These are phyloP conservation scores for Crithidia mellificae DNA, from an alignment of 208 protist species.

Conservation along the genomic window DNA sequence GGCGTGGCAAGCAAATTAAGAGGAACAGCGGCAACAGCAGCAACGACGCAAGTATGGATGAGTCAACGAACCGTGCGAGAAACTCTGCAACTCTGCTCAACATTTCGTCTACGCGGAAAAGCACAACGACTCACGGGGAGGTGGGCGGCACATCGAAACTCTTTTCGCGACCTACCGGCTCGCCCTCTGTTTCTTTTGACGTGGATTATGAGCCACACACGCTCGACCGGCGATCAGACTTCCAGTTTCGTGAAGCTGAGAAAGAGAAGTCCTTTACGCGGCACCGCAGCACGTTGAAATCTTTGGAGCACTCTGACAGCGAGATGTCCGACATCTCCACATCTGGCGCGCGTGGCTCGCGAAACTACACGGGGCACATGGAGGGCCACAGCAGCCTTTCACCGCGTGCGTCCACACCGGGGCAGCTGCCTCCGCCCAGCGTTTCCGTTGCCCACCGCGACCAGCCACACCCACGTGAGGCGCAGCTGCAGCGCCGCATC, in stretches of 20 bases:
- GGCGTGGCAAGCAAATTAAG: background rate
- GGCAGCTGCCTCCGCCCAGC: conserved; percentile 14
- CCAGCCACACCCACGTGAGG: conserved; percentile 25
- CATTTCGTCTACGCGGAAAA: background rate
- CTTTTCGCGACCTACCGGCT: conserved; percentile 2
- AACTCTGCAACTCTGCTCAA: background rate
- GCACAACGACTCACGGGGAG: background rate
- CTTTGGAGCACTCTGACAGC: too few relatives aligned
- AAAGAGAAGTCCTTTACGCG: too few relatives aligned
- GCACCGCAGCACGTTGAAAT: too few relatives aligned
- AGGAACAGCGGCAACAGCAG: background rate
- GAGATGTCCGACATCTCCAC: too few relatives aligned
- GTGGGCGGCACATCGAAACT: conserved; percentile 5
- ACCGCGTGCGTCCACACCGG: conserved; percentile 12
- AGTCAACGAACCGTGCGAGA: too few relatives aligned
- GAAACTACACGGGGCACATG: too few relatives aligned
- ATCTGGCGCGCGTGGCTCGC: too few relatives aligned
- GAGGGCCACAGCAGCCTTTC: background rate
- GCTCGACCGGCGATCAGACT: too few relatives aligned
- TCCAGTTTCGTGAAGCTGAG: too few relatives aligned
- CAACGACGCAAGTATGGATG: too few relatives aligned
- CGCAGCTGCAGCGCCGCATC: conserved; percentile 28
- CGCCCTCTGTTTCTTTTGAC: background rate
- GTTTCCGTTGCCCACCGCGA: background rate
- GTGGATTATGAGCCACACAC: too few relatives aligned